Evolutionary conservation across 2,329 filamentous ascomycete species (phyloP).

Genomic region (Exophiala lecanii-corni): DNA sequence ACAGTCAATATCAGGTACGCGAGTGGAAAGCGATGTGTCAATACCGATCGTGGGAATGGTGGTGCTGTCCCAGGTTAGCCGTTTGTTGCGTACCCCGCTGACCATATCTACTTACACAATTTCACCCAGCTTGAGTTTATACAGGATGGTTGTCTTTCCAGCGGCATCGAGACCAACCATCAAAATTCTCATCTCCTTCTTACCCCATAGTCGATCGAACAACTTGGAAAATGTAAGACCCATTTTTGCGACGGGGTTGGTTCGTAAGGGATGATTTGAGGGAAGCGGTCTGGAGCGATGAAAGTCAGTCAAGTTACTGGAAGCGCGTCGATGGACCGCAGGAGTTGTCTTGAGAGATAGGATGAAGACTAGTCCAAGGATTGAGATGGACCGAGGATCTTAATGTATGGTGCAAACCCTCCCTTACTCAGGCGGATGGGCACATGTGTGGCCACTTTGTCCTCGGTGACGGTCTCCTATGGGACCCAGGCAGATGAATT

Average conservation of each 20-base stretch:
- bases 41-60: slow-evolving; percentile 97
- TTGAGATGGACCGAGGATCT: slow-evolving; percentile 4
- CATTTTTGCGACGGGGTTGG: slow-evolving; percentile 60
- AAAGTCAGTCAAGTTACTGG: slow-evolving; percentile 21
- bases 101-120: slow-evolving; percentile 26
- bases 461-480: slow-evolving; percentile 14
- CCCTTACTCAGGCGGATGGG: slow-evolving; percentile 11
- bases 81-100: background rate
- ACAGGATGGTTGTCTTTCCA: slow-evolving; percentile 99
- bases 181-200: slow-evolving; percentile 99
- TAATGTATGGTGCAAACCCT: slow-evolving; percentile 7
- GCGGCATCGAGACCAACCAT: slow-evolving; percentile 99
- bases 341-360: background rate
- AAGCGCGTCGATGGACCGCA: slow-evolving; percentile 1
- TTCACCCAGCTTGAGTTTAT: slow-evolving; percentile 95
- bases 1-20: slow-evolving; percentile 8
- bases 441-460: slow-evolving; percentile 29
- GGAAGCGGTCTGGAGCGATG: slow-evolving; percentile 32
- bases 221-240: slow-evolving; percentile 97
- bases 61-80: slow-evolving; percentile 61
- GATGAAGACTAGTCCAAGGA: slow-evolving; percentile 1
- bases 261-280: slow-evolving; percentile 29
- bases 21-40: slow-evolving; percentile 7
- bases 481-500: slow-evolving; percentile 22
- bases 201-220: slow-evolving; percentile 93